Conservation (phyloP, 2,329 filamentous ascomycete species). For the Beauveria rudraprayagi region DNA sequence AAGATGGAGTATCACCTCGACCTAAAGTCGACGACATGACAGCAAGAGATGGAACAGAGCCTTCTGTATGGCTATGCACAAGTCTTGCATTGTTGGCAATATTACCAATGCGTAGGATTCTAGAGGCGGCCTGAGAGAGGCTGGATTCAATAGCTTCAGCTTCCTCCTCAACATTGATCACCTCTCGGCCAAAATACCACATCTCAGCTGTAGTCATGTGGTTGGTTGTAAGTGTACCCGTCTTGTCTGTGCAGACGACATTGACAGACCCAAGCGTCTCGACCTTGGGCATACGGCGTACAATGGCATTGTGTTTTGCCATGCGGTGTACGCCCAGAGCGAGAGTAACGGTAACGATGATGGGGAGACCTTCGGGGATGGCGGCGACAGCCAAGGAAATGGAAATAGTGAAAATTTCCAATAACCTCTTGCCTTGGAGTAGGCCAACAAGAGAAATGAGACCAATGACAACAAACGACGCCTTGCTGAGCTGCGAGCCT, state of each 20-base stretch:
- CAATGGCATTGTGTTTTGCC: conserved; percentile 91
- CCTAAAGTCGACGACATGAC: conserved; percentile 79
- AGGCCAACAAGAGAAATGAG: conserved; percentile 88
- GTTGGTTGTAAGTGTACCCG: conserved; percentile 84
- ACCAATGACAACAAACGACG: conserved; percentile 89
- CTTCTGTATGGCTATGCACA: conserved; percentile 62
- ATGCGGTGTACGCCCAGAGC: conserved; percentile 92
- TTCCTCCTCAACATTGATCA: conserved; percentile 46
- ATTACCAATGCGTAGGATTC: conserved; percentile 85
- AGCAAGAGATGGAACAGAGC: conserved; percentile 59
- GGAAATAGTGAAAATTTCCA: conserved; percentile 96
- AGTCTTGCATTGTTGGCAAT: conserved; percentile 92
- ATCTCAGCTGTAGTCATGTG: conserved; percentile 97
- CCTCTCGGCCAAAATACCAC: conserved; percentile 76
- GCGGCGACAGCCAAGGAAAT: conserved; percentile 94
- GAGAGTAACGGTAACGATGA: conserved; percentile 95
- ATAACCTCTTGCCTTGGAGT: conserved; percentile 76
- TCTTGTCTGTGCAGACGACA: conserved; percentile 99
- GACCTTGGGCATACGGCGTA: conserved; percentile 90
- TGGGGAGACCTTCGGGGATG: conserved; percentile 91
- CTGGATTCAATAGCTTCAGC: conserved; percentile 46
- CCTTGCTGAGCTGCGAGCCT: conserved; percentile 90
- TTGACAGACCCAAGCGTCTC: conserved; percentile 98
- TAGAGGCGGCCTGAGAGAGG: conserved; percentile 66
- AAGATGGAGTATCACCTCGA: conserved; percentile 47